These are phyloP conservation scores for Puccinia novopanici DNA, from an alignment of 1,284 basidiomycete genomes.

Conservation along the genomic window DNA sequence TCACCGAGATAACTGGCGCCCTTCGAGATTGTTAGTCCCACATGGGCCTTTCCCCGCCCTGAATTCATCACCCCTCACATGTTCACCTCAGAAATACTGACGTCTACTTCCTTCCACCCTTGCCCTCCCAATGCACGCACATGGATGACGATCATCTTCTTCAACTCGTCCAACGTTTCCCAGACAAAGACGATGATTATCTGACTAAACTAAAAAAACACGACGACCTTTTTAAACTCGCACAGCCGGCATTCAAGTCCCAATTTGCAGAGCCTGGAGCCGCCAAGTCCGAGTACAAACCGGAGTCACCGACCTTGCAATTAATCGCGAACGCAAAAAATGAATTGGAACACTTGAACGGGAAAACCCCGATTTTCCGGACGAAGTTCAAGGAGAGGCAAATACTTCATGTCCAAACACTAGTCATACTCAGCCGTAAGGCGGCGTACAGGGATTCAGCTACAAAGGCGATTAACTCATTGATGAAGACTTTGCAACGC, in stretches of 20 bases:
- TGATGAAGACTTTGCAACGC: background rate
- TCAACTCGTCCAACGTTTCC: background rate
- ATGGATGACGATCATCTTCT: background rate
- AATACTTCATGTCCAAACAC: constrained; percentile 3
- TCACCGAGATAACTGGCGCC: background rate
- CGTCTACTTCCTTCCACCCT: background rate
- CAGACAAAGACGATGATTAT: background rate
- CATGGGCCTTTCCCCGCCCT: background rate
- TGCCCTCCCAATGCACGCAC: background rate
- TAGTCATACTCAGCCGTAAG: background rate
- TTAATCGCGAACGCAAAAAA: background rate
- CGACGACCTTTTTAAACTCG: background rate
- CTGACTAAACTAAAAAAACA: background rate
- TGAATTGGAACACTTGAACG: background rate
- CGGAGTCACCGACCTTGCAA: no score
- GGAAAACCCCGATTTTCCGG: background rate
- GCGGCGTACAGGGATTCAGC: background rate
- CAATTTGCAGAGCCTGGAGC: no score
- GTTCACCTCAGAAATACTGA: background rate
- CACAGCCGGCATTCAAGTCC: background rate
- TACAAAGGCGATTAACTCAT: background rate
- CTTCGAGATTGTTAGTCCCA: background rate
- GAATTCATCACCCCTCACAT: background rate
- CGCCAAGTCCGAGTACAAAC: no score
- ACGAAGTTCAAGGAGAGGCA: background rate